phyloP scores from a whole-genome alignment of 495 filamentous ascomycete species.

The Oidiodendron maius region DNA sequence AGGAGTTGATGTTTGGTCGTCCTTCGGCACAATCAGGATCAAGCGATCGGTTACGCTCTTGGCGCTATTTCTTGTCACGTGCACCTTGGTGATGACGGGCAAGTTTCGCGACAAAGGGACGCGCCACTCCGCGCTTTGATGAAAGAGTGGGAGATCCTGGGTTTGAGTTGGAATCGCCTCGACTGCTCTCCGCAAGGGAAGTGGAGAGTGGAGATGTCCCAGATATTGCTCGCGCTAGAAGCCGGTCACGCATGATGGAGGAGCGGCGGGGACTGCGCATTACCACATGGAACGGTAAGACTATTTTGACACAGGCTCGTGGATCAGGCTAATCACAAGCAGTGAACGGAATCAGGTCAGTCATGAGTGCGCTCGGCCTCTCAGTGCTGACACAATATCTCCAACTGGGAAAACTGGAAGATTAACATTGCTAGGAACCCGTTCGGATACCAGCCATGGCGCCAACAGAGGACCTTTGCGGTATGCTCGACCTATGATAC shows the following conservation, averaged over 20 bases:
- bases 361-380: background rate
- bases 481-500: slow-evolving; percentile 30
- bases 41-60: background rate
- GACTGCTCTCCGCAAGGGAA: background rate
- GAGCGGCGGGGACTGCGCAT: slow-evolving; percentile 53
- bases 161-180: too few species aligned
- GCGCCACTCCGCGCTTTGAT: too few species aligned
- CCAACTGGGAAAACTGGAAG: background rate
- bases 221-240: background rate
- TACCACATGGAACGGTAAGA: slow-evolving; percentile 85
- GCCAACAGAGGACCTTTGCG: slow-evolving; percentile 76
- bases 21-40: slow-evolving; percentile 11
- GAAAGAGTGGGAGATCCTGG: too few species aligned
- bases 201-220: background rate
- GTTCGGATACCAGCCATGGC: slow-evolving; percentile 94
- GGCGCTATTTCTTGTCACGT: slow-evolving; percentile 4
- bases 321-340: slow-evolving; percentile 13
- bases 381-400: background rate
- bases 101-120: slow-evolving; percentile 3
- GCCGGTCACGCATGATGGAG: slow-evolving; percentile 6
- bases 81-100: slow-evolving; percentile 7
- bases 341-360: slow-evolving; percentile 93
- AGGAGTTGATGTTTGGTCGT: slow-evolving; percentile 5
- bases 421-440: slow-evolving; percentile 59
- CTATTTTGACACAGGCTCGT: background rate